These are phyloP conservation scores for Penicillium sp. DNA, from an alignment of 2,329 filamentous ascomycete genomes.

Conservation along the genomic window DNA sequence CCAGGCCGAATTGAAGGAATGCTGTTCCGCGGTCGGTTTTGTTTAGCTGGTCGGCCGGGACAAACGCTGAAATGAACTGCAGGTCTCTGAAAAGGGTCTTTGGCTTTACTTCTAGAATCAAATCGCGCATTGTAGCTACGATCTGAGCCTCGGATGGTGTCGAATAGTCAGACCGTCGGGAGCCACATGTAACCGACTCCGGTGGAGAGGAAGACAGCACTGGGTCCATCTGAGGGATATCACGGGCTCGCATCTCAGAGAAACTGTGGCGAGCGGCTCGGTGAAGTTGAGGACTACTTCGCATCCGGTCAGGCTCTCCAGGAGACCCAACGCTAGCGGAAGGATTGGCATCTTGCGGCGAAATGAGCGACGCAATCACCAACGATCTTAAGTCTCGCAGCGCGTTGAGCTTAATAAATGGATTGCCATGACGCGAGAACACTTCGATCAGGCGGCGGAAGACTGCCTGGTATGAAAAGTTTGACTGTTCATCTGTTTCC, in stretches of 20 bases:
- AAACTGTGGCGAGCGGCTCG: slow-evolving; percentile 34
- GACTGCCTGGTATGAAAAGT: slow-evolving; percentile 75
- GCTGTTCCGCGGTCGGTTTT: slow-evolving; percentile 66
- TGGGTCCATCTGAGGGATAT: slow-evolving; percentile 17
- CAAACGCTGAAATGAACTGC: slow-evolving; percentile 66
- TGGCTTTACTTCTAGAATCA: slow-evolving; percentile 71
- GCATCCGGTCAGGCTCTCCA: slow-evolving; percentile 1
- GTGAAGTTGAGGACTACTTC: slow-evolving; percentile 2
- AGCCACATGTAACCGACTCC: slow-evolving; percentile 35
- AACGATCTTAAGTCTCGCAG: slow-evolving; percentile 80
- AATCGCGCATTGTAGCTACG: slow-evolving; percentile 63
- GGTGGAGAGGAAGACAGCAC: slow-evolving; percentile 25
- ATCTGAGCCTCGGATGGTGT: slow-evolving; percentile 62
- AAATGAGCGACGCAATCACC: slow-evolving; percentile 70
- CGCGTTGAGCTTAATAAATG: slow-evolving; percentile 78
- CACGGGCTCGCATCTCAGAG: slow-evolving; percentile 25
- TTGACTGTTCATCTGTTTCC: slow-evolving; percentile 33
- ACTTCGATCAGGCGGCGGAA: slow-evolving; percentile 78
- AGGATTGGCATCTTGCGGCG: slow-evolving; percentile 46
- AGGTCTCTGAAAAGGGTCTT: slow-evolving; percentile 78
- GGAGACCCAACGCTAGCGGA: background rate
- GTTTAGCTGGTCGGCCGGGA: slow-evolving; percentile 58
- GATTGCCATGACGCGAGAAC: slow-evolving; percentile 87
- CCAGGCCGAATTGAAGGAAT: slow-evolving; percentile 86
- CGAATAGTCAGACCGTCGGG: slow-evolving; percentile 45